Conservation (phyloP, 331 rosid genomes). For the Cydonia oblonga region DNA sequence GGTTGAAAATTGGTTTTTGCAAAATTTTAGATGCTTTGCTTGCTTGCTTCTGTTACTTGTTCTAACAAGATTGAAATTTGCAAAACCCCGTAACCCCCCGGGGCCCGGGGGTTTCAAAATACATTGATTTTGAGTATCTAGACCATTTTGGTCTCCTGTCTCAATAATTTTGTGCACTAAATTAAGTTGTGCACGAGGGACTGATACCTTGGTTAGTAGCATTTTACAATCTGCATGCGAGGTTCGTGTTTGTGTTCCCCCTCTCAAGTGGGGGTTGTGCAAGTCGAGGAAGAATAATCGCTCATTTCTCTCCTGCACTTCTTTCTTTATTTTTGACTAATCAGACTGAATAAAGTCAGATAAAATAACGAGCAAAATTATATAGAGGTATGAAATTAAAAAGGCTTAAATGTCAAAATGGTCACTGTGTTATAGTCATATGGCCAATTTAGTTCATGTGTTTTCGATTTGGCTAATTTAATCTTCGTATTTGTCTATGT, state of each 20-base stretch:
- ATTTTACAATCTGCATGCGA: too few relatives aligned
- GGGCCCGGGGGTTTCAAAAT: not conserved
- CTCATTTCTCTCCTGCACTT: too few relatives aligned
- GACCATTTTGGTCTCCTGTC: not conserved
- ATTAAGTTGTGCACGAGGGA: not conserved
- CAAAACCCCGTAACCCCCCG: not conserved
- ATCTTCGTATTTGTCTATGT: too few relatives aligned
- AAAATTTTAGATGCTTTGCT: not conserved
- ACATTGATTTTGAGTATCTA: not conserved
- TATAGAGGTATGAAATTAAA: too few relatives aligned
- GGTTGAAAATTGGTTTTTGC: conserved; percentile 17
- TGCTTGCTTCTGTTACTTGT: conserved; percentile 1
- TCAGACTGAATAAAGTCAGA: too few relatives aligned
- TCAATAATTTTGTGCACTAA: not conserved
- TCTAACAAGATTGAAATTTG: conserved; percentile 4
- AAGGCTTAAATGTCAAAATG: too few relatives aligned
- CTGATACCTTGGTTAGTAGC: not conserved
- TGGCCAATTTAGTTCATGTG: too few relatives aligned
- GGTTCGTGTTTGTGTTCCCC: not conserved
- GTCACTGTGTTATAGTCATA: too few relatives aligned
- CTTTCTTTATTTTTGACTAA: too few relatives aligned
- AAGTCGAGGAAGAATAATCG: too few relatives aligned
- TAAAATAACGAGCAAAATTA: too few relatives aligned
- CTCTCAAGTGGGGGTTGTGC: not conserved
- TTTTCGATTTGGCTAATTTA: too few relatives aligned